A percentile compares a stretch with the other conserved stretches of the same genome.
Conservation (phyloP, 257 asterid genomes). For the Oldenlandia corymbosa region DNA sequence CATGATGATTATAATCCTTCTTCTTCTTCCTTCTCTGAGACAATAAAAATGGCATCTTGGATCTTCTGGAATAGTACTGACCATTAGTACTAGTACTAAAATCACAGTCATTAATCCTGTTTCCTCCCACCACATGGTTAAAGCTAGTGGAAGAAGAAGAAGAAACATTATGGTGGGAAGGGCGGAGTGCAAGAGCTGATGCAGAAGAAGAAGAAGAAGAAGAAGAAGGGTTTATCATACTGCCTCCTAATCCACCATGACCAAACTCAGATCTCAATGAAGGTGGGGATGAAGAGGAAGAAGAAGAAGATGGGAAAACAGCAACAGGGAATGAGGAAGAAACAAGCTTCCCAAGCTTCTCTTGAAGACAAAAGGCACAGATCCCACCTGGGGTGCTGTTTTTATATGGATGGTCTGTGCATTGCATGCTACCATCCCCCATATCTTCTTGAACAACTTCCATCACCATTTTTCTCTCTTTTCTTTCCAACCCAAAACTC, state of each 20-base stretch:
- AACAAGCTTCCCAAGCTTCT: slow-evolving; percentile 91
- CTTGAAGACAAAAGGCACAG: slow-evolving; percentile 95
- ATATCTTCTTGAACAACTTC: slow-evolving; percentile 92
- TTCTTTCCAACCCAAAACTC: too few species aligned
- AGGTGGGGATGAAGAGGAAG: slow-evolving; percentile 69
- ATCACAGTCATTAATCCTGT: slow-evolving; percentile 4
- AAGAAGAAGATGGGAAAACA: slow-evolving; percentile 78
- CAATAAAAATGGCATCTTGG: slow-evolving; percentile 55
- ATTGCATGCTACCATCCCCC: slow-evolving; percentile 76
- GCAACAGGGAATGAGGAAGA: slow-evolving; percentile 76
- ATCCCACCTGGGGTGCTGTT: slow-evolving; percentile 90
- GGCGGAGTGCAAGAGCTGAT: slow-evolving; percentile 25
- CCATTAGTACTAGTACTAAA: too few species aligned
- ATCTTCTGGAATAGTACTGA: slow-evolving; percentile 31
- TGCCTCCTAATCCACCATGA: slow-evolving; percentile 8
- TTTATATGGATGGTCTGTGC: slow-evolving; percentile 74
- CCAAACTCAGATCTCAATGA: slow-evolving; percentile 89
- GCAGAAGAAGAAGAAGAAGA: slow-evolving; percentile 27
- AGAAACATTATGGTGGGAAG: slow-evolving; percentile 11
- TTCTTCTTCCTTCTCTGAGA: slow-evolving; percentile 53
- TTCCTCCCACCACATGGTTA: not conserved
- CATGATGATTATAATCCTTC: slow-evolving; percentile 37
- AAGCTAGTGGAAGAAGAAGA: slow-evolving; percentile 19
- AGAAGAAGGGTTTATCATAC: slow-evolving; percentile 5
- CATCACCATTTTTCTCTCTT: slow-evolving; percentile 58